Evolutionary conservation across 495 filamentous ascomycete species (phyloP).

Genomic region (Hypoxylon lienhwacheense): DNA sequence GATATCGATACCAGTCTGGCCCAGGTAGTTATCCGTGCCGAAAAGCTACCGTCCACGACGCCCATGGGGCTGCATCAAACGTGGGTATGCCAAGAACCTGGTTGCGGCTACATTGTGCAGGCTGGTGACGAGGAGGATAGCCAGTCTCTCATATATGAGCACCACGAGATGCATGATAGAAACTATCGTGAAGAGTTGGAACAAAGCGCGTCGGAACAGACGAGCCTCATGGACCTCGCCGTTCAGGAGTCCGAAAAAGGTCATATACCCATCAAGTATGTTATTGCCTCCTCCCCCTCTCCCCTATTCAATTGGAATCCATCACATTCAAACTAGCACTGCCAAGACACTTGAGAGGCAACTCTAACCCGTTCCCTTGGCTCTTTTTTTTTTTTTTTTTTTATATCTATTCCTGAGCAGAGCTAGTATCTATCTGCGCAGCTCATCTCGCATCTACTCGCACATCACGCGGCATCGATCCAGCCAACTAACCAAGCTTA

Average conservation of each 20-base stretch:
- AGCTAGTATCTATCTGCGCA: too few species aligned
- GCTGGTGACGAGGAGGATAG: conserved; percentile 59
- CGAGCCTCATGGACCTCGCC: conserved; percentile 38
- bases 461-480: too few species aligned
- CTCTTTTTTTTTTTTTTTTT: too few species aligned
- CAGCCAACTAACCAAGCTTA: conserved; percentile 14
- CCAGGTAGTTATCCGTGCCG: conserved; percentile 47
- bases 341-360: background rate
- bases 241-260: conserved; percentile 56
- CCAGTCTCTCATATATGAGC: conserved; percentile 62
- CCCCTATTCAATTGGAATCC: conserved; percentile 27
- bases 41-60: conserved; percentile 48
- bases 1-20: conserved; percentile 30
- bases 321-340: background rate
- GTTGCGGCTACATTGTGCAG: conserved; percentile 64
- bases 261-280: conserved; percentile 63
- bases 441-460: too few species aligned
- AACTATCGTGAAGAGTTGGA: conserved; percentile 62
- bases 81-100: conserved; percentile 71
- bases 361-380: too few species aligned
- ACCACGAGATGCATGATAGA: conserved; percentile 67
- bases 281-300: conserved; percentile 34
- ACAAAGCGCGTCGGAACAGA: conserved; percentile 33
- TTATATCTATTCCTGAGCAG: too few species aligned
- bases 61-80: conserved; percentile 61